Conservation (phyloP, 768 basidiomycete genomes). For the Tremella mesenterica region DNA sequence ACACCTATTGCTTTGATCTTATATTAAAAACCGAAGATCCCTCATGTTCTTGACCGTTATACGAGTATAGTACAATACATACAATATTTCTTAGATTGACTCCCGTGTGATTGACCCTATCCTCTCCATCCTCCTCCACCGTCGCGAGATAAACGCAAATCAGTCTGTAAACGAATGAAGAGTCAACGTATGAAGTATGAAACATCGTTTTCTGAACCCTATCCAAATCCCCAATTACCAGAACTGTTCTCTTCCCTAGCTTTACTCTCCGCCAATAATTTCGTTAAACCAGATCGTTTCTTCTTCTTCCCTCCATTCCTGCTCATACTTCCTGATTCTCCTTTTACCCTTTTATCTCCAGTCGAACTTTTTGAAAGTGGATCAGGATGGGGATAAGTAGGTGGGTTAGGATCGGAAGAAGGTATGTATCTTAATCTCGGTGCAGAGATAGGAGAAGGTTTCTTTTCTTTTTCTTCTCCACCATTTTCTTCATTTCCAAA, state of each 20-base stretch:
- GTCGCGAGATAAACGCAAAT: background rate
- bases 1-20: too few relatives aligned
- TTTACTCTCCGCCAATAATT: slow-evolving; percentile 35
- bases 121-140: background rate
- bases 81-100: too few relatives aligned
- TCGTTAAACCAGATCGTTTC: slow-evolving; percentile 23
- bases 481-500: too few relatives aligned
- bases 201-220: background rate
- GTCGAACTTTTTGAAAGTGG: slow-evolving; percentile 1
- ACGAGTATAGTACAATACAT: too few relatives aligned
- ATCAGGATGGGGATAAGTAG: slow-evolving; percentile 21
- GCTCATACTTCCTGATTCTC: background rate
- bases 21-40: too few relatives aligned
- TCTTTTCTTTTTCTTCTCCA: too few relatives aligned
- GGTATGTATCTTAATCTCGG: slow-evolving; percentile 21
- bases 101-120: background rate
- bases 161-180: background rate
- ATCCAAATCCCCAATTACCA: slow-evolving; percentile 28
- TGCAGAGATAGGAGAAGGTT: slow-evolving; percentile 4
- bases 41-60: too few relatives aligned
- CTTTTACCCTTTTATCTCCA: background rate
- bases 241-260: slow-evolving; percentile 12
- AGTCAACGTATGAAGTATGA: background rate
- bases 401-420: slow-evolving; percentile 17
- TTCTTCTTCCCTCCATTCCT: background rate